Conservation (phyloP, 2,329 filamentous ascomycete species). For the Scleromitrula shiraiana region DNA sequence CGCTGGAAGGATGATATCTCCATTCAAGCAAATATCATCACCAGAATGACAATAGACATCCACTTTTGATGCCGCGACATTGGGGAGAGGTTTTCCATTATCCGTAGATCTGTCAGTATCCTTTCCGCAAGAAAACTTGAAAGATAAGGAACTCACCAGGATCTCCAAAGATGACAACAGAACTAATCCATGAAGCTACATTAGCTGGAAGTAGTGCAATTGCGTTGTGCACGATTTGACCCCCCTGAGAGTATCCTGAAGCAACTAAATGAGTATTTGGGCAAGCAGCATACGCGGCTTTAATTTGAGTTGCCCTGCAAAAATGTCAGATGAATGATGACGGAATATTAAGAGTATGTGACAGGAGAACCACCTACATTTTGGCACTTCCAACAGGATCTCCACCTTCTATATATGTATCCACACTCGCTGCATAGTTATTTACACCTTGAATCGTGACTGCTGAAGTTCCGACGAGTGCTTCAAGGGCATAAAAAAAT, state of each 20-base stretch:
- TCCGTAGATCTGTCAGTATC: conserved; percentile 10
- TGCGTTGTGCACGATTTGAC: conserved; percentile 37
- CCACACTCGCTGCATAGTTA: conserved; percentile 27
- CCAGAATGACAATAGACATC: conserved; percentile 41
- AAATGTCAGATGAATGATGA: conserved; percentile 1
- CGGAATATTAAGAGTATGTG: background rate
- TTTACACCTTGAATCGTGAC: conserved; percentile 28
- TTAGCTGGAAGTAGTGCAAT: conserved; percentile 27
- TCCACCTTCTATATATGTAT: conserved; percentile 22
- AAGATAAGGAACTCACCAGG: conserved; percentile 27
- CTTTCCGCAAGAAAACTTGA: background rate
- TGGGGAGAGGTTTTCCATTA: conserved; percentile 16
- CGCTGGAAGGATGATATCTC: conserved; percentile 33
- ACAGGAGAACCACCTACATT: conserved; percentile 17
- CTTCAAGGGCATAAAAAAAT: conserved; percentile 25
- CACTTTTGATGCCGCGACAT: conserved; percentile 22
- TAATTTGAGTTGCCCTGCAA: conserved; percentile 27
- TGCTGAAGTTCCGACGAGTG: conserved; percentile 10
- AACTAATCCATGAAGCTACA: conserved; percentile 30
- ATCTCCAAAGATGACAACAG: conserved; percentile 37
- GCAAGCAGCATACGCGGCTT: conserved; percentile 29
- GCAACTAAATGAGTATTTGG: conserved; percentile 33
- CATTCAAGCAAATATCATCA: conserved; percentile 43
- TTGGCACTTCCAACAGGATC: conserved; percentile 19
- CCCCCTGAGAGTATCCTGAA: conserved; percentile 37